phyloP scores from a whole-genome alignment of 1,139 yeast species.

The Diutina neorugosa region DNA sequence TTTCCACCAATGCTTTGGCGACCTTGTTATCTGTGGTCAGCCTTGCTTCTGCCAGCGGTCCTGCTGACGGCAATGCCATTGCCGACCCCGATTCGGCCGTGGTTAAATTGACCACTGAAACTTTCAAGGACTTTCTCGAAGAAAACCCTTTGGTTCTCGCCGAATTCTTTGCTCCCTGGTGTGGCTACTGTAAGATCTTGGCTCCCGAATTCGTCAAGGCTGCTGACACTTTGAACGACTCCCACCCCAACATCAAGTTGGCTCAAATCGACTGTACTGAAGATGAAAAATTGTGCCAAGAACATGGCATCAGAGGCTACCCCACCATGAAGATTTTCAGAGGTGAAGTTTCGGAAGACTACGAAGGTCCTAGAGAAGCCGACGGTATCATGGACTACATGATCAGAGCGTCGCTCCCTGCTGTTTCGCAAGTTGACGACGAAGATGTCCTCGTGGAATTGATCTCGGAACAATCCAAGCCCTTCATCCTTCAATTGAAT shows the following conservation, averaged over 20 bases:
- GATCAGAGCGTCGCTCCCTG: conserved; percentile 75
- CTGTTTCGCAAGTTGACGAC: conserved; percentile 45
- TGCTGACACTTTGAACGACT: conserved; percentile 57
- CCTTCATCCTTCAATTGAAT: background rate
- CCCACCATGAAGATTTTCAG: conserved; percentile 85
- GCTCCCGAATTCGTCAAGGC: conserved; percentile 89
- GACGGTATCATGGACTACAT: conserved; percentile 67
- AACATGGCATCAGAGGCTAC: conserved; percentile 73
- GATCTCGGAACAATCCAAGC: conserved; percentile 15
- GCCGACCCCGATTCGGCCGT: conserved; percentile 85
- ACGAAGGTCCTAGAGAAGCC: conserved; percentile 77
- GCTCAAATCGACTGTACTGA: conserved; percentile 93
- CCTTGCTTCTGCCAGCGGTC: conserved; percentile 21
- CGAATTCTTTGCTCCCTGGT: conserved; percentile 98
- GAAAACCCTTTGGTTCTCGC: conserved; percentile 77
- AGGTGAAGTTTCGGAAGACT: conserved; percentile 34
- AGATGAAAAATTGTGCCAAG: conserved; percentile 68
- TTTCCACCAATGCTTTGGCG: conserved; percentile 1
- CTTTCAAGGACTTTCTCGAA: conserved; percentile 51
- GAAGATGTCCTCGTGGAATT: conserved; percentile 17
- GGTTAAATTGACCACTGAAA: conserved; percentile 53
- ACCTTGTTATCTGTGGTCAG: conserved; percentile 6
- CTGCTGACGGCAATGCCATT: conserved; percentile 44
- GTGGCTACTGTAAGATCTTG: conserved; percentile 93
- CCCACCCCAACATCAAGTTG: conserved; percentile 51